Percentiles rank a stretch among this genome's conserved stretches.
Evolutionary conservation across 495 filamentous ascomycete species (phyloP).

Genomic region (Cercophora scortea): DNA sequence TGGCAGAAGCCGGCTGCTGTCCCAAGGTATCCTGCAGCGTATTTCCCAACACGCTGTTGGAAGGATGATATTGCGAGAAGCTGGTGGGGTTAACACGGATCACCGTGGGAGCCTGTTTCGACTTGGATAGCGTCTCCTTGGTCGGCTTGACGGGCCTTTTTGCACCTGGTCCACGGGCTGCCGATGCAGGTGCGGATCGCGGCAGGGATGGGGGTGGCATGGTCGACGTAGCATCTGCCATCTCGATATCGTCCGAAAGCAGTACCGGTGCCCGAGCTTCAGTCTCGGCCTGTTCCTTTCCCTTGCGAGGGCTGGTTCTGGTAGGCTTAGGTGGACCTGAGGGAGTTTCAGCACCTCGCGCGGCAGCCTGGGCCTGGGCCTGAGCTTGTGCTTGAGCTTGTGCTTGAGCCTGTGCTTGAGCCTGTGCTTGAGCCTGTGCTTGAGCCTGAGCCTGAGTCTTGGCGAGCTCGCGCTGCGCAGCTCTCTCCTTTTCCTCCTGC

Average conservation of each 20-base stretch:
- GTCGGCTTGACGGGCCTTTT: constrained; percentile 65
- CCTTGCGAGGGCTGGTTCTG: constrained; percentile 42
- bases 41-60: constrained; percentile 50
- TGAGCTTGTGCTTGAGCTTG: constrained; percentile 6
- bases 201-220: constrained; percentile 51
- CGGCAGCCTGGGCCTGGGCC: constrained; percentile 6
- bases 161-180: constrained; percentile 43
- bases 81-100: constrained; percentile 71
- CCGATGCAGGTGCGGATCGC: constrained; percentile 38
- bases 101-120: constrained; percentile 67
- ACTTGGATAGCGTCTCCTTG: constrained; percentile 56
- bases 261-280: background rate
- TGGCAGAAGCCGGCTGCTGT: constrained; percentile 25
- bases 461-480: constrained; percentile 1
- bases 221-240: constrained; percentile 39
- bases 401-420: constrained; percentile 5
- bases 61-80: constrained; percentile 48
- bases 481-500: background rate
- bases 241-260: constrained; percentile 32
- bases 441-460: constrained; percentile 5
- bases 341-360: constrained; percentile 2
- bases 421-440: constrained; percentile 5
- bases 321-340: constrained; percentile 32
- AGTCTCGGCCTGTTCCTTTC: constrained; percentile 40
- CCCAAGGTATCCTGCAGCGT: constrained; percentile 50